These are phyloP conservation scores for Nicotiana otophora DNA, from an alignment of 257 asterid genomes.

Conservation along the genomic window DNA sequence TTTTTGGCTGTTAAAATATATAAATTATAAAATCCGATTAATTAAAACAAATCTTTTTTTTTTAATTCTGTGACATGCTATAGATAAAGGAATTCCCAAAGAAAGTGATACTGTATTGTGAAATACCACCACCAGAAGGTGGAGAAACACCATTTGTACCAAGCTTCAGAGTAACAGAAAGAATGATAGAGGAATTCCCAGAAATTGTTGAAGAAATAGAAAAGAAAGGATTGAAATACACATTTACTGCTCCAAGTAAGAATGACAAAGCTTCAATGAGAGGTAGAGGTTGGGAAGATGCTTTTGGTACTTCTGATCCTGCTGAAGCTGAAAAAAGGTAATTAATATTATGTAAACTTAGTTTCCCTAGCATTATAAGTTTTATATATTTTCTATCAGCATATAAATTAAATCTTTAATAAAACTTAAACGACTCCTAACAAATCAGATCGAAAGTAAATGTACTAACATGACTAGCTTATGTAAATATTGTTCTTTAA, in stretches of 20 bases:
- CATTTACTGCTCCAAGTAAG: conserved; percentile 65
- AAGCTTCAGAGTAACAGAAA: conserved; percentile 62
- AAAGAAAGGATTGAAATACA: conserved; percentile 57
- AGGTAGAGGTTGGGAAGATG: conserved; percentile 90
- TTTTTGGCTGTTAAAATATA: background rate
- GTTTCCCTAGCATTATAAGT: no score
- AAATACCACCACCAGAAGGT: conserved; percentile 76
- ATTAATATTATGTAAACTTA: no score
- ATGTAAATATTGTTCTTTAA: no score
- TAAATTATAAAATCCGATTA: background rate
- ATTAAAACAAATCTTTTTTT: background rate
- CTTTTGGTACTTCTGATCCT: conserved; percentile 67
- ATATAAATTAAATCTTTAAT: no score
- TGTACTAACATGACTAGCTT: no score
- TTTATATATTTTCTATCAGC: no score
- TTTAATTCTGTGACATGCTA: background rate
- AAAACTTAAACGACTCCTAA: no score
- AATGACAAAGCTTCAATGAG: conserved; percentile 60
- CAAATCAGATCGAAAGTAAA: no score
- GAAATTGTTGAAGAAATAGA: conserved; percentile 67
- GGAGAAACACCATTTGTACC: conserved; percentile 87
- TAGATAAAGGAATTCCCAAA: conserved; percentile 70
- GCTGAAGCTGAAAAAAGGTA: conserved; percentile 71
- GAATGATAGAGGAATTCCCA: conserved; percentile 70
- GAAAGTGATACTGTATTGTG: conserved; percentile 69